Percentiles rank a stretch among this genome's conserved stretches.
These are phyloP conservation scores for Didymella lethalis DNA, from an alignment of 2,329 filamentous ascomycete genomes.

Conservation along the genomic window DNA sequence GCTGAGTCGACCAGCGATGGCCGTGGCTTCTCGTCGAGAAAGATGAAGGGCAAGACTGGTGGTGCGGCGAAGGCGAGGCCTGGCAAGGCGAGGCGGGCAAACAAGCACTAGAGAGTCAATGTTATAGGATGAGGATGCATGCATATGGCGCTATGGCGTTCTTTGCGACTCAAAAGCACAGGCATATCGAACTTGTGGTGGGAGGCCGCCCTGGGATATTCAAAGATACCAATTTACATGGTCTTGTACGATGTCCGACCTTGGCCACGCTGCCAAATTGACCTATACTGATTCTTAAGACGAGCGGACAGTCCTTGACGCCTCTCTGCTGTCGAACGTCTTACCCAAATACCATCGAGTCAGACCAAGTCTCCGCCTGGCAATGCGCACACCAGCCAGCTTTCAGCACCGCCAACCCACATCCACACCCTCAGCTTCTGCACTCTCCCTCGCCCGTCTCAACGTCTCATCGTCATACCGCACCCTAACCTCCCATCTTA, in stretches of 20 bases:
- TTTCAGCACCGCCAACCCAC: constrained; percentile 11
- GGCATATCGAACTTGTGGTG: constrained; percentile 10
- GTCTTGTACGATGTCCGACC: not conserved
- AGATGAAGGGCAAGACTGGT: constrained; percentile 73
- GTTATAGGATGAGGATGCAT: constrained; percentile 16
- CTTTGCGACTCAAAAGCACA: constrained; percentile 23
- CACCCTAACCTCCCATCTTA: constrained; percentile 32
- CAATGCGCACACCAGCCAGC: not conserved
- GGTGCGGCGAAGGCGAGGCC: constrained; percentile 41
- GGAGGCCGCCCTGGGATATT: constrained; percentile 11
- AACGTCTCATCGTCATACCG: constrained; percentile 30
- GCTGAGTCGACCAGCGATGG: constrained; percentile 83
- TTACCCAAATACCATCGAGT: not conserved
- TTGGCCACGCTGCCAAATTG: not conserved
- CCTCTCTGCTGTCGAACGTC: not conserved
- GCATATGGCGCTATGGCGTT: constrained; percentile 41
- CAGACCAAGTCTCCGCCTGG: not conserved
- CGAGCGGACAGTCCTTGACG: not conserved
- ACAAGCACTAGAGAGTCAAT: constrained; percentile 33
- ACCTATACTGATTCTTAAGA: not conserved
- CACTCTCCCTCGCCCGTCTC: constrained; percentile 23
- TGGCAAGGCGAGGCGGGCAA: constrained; percentile 47
- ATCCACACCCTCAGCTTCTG: constrained; percentile 5
- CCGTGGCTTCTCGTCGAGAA: constrained; percentile 79
- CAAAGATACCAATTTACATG: constrained; percentile 29